Conservation (phyloP, 306 rosid genomes). For the Medicago ruthenica region DNA sequence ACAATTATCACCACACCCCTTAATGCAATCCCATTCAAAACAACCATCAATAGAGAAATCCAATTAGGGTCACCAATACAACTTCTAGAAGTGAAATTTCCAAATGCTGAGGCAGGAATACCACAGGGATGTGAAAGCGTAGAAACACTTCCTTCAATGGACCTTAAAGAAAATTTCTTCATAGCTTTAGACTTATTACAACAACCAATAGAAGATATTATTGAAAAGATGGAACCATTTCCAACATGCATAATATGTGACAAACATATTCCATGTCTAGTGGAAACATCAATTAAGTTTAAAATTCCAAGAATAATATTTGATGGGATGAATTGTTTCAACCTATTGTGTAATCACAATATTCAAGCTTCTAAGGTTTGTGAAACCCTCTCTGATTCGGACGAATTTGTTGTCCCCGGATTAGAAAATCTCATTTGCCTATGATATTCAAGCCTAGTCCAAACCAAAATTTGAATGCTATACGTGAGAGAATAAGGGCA, state of each 20-base stretch:
- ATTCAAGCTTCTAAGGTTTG: slow-evolving; percentile 11
- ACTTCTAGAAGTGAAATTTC: slow-evolving; percentile 44
- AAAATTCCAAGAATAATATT: slow-evolving; percentile 59
- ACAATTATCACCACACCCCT: slow-evolving; percentile 71
- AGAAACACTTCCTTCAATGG: slow-evolving; percentile 62
- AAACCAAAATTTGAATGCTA: not conserved
- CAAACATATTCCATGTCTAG: slow-evolving; percentile 48
- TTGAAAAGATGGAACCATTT: slow-evolving; percentile 38
- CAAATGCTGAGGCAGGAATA: slow-evolving; percentile 43
- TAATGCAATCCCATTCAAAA: slow-evolving; percentile 45
- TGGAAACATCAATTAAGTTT: slow-evolving; percentile 39
- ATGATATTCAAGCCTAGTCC: not conserved
- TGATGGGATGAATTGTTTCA: slow-evolving; percentile 47
- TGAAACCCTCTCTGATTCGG: slow-evolving; percentile 22
- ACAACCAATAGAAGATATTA: slow-evolving; percentile 39
- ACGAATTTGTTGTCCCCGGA: slow-evolving; percentile 40
- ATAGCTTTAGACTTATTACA: slow-evolving; percentile 48
- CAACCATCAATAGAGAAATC: slow-evolving; percentile 44
- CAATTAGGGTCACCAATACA: slow-evolving; percentile 47
- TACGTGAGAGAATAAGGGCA: slow-evolving; percentile 22
- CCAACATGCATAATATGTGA: slow-evolving; percentile 61
- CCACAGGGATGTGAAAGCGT: slow-evolving; percentile 59
- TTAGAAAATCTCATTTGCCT: slow-evolving; percentile 41
- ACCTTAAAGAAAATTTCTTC: slow-evolving; percentile 51
- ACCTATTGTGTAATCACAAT: slow-evolving; percentile 44